Base-by-base conservation (phyloP, 495 filamentous ascomycete species). In the Xanthoparmelia taractica region DNA sequence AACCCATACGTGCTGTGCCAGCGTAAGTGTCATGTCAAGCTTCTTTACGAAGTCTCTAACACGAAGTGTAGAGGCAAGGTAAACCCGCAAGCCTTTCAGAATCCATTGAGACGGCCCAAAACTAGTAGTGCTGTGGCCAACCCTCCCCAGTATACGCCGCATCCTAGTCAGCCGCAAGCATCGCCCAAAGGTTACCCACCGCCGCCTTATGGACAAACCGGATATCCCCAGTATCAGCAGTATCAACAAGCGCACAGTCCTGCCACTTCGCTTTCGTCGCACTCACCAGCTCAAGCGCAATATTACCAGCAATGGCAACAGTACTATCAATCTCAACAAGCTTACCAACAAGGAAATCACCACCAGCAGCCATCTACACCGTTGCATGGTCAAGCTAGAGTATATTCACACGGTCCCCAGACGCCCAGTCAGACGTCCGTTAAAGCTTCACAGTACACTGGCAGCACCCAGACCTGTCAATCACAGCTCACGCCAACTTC, bases 21-120 rank as follows among this genome's bases (percentile, higher is more conserved):
- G 82, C 76, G 86, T 89, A 77, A 80, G 87, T 84, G 38, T 63
- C 23, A 57, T 61, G 27, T 40, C 36, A 37, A 18, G 25, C 27
- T 25, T 60, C 20, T 27, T n/a, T 54, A 43, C 29, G 31, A 63
- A 40, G 13, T 61, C 38, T 33, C 54, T 68, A 40, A 65, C 48
- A 12, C 15, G 0, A 29, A 23, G n/a, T 31, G 55, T 63, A 67
- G 60, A 36, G 62, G 58, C 23, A 56, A 58, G 25, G 34, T 52
- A 23, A 64, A 69, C 56, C 73, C 61, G 31, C 50, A 48, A 17
- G 57, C 31, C 45, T 63, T 58, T 36, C 43, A 55, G 20, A 63
- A 63, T 52, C 61, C 61, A 37, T 41, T 63, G 40, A 63, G 57
- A 57, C 40, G 56, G 27, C 33, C 56, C 20, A 63, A 55, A 61